These are phyloP conservation scores for Penicillium sp. DNA, from an alignment of 2,329 filamentous ascomycete species.

Conservation along the genomic window DNA sequence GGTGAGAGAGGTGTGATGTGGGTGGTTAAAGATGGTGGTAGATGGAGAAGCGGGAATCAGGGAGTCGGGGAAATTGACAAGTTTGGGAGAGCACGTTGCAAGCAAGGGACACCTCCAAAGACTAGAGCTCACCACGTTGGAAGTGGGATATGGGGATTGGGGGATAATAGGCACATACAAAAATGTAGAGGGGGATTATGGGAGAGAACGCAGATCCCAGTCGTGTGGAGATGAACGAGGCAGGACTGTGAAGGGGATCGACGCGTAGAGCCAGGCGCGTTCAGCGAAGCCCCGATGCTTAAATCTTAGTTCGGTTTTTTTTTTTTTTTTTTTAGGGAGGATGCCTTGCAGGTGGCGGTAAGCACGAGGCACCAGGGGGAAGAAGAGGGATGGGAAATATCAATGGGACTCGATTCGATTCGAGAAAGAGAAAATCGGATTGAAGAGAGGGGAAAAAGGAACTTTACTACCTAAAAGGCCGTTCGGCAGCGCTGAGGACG, in stretches of 20 bases:
- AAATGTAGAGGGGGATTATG: constrained; percentile 13
- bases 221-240: constrained; percentile 20
- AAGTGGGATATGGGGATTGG: not conserved
- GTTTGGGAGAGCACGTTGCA: constrained; percentile 18
- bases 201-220: constrained; percentile 15
- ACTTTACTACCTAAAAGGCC: constrained; percentile 35
- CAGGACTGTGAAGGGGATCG: constrained; percentile 25
- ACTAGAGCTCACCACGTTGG: constrained; percentile 22
- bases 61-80: constrained; percentile 27
- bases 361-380: constrained; percentile 37
- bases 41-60: not conserved
- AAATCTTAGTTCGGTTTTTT: constrained; percentile 44
- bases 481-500: constrained; percentile 32
- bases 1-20: not conserved
- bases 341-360: constrained; percentile 45
- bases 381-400: not conserved
- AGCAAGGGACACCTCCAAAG: constrained; percentile 21
- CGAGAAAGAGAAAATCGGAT: constrained; percentile 23
- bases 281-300: constrained; percentile 37
- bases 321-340: constrained; percentile 4
- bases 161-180: not conserved
- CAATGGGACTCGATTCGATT: not conserved
- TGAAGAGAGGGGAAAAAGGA: constrained; percentile 27
- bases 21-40: constrained; percentile 1
- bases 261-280: constrained; percentile 23